Conservation (phyloP, 345 rosid species). For the Populus pruinosa region DNA sequence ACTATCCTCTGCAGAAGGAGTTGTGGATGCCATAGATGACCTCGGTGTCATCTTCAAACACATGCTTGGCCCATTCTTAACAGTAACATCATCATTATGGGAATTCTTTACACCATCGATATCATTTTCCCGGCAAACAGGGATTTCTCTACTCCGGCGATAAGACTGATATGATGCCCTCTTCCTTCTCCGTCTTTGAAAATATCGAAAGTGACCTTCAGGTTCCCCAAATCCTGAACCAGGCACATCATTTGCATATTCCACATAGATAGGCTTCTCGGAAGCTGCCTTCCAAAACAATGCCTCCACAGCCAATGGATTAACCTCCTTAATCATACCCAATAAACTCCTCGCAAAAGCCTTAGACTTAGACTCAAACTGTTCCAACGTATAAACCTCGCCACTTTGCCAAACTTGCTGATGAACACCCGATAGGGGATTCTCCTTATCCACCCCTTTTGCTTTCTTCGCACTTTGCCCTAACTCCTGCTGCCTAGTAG, state of each 20-base stretch:
- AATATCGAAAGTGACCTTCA: constrained; percentile 57
- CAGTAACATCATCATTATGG: constrained; percentile 19
- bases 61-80: constrained; percentile 19
- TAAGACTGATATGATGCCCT: constrained; percentile 53
- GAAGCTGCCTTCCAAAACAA: constrained; percentile 87
- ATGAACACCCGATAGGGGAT: constrained; percentile 45
- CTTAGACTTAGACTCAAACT: constrained; percentile 84
- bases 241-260: constrained; percentile 99
- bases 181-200: constrained; percentile 63
- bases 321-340: constrained; percentile 64
- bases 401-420: constrained; percentile 99
- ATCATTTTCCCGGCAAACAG: constrained; percentile 27
- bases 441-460: constrained; percentile 43
- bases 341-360: constrained; percentile 63
- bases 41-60: constrained; percentile 23
- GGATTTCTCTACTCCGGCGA: constrained; percentile 46
- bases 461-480: constrained; percentile 59
- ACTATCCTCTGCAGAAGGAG: constrained; percentile 29
- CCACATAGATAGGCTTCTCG: constrained; percentile 82
- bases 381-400: constrained; percentile 84
- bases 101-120: constrained; percentile 19
- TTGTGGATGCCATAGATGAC: constrained; percentile 29
- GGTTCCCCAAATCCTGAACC: constrained; percentile 95
- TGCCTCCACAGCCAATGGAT: constrained; percentile 71
- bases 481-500: constrained; percentile 95